phyloP scores from a whole-genome alignment of 2,329 filamentous ascomycete genomes.

The Colletotrichum sp. region DNA sequence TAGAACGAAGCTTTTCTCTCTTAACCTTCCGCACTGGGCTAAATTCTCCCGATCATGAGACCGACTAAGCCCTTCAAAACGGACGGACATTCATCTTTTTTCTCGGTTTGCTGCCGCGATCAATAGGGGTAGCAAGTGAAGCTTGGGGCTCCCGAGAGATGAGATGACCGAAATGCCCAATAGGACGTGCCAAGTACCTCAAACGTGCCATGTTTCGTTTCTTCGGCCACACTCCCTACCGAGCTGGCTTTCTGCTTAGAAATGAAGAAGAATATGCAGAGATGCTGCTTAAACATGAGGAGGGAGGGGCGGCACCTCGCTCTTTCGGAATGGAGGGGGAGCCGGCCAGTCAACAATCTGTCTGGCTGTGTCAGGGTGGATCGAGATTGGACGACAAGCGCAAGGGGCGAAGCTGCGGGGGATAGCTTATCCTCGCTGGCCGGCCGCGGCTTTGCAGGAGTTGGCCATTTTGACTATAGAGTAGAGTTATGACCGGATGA shows the following conservation, averaged over 20 bases:
- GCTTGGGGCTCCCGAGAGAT: conserved; percentile 1
- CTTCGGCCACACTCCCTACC: conserved; percentile 12
- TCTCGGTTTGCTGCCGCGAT: neutral
- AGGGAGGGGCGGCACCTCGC: neutral
- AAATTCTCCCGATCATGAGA: conserved; percentile 9
- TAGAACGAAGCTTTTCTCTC: neutral
- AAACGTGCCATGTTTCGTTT: conserved; percentile 20
- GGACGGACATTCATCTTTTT: neutral
- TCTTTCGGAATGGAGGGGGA: neutral
- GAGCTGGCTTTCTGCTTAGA: conserved; percentile 5
- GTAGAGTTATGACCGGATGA: neutral
- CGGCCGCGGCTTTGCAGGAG: neutral
- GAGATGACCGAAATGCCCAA: conserved; percentile 11
- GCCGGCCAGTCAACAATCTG: neutral
- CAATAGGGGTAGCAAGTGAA: conserved; percentile 1
- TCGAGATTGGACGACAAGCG: neutral
- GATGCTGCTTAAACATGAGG: neutral
- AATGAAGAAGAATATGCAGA: neutral
- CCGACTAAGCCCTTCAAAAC: neutral
- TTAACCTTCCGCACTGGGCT: conserved; percentile 6
- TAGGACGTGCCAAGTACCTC: neutral
- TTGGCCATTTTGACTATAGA: neutral
- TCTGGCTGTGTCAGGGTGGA: neutral
- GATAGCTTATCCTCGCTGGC: neutral
- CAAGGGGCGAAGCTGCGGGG: neutral